Evolutionary conservation across 108 stramenopile species (phyloP), one percentile per base, ranked within the genome.

Genomic region (Cyclotella atomus): DNA sequence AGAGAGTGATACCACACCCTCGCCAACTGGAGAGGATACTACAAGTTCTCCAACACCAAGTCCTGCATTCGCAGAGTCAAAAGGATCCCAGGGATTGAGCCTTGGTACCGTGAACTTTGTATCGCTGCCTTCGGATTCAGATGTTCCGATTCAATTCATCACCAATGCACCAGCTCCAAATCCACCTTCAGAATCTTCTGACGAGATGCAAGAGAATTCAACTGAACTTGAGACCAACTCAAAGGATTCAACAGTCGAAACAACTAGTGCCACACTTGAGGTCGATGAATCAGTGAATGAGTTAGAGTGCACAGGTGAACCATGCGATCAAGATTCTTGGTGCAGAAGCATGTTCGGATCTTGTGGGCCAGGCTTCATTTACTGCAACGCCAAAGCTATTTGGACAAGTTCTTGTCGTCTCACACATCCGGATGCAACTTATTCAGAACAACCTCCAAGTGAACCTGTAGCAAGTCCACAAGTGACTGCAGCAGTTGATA

Each of bases 301-400:
- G 0, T 49, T 38, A 10, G 34, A 50, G n/a, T 68, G 66, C 25
- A 29, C 52, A 24, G 66, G 66, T 25, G 66, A 68, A 36, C 66
- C 66, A 21, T 68, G 66, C 24, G 47, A 47, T 24, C 23, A 33
- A 16, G 9, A 8, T 34, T 5, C 52, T 36, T 50, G 49, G 34
- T 68, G 66, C 30, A 30, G 66, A 14, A 35, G 34, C n/a, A 54
- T 4, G 16, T 68, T 36, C 23, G 66, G 66, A 6, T 38, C 35
- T 14, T 68, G 66, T 19, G 66, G 66, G 34, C 66, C 66, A 24
- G 66, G 66, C 0, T 54, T 68, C 35, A 68, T 68, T 21, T 68
- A 68, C 24, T 68, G 66, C 52, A 68, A 68, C 36, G 19, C 32
- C 0, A 38, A 68, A 5, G n/a, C 66, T 8, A 68, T 68, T 15